phyloP scores from a whole-genome alignment of 768 basidiomycete genomes.

The Dacryopinax spathularia region DNA sequence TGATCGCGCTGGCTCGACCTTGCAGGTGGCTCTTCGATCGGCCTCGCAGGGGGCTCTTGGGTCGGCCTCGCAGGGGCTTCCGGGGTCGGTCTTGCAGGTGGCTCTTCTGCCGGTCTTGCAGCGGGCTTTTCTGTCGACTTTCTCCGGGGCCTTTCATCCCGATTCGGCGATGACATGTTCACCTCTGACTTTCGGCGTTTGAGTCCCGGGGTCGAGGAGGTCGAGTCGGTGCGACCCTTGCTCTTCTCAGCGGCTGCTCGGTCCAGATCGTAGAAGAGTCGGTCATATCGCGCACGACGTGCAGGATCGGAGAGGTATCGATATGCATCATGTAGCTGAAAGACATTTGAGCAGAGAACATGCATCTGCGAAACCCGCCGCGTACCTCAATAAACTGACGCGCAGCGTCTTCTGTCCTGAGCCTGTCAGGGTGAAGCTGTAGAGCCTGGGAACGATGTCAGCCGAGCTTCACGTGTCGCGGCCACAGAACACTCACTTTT shows the following conservation, averaged over 20 bases:
- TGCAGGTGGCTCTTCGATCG: not conserved
- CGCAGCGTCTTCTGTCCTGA: constrained; percentile 35
- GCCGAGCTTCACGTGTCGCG: not conserved
- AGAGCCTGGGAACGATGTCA: not conserved
- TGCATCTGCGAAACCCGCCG: no score
- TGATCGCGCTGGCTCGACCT: no score
- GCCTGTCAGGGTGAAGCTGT: not conserved
- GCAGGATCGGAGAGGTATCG: constrained; percentile 35
- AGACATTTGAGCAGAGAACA: constrained; percentile 2
- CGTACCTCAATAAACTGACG: constrained; percentile 46
- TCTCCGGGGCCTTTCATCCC: not conserved
- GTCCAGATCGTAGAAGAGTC: constrained; percentile 6
- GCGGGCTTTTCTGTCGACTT: not conserved
- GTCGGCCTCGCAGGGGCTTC: no score
- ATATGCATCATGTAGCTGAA: constrained; percentile 44
- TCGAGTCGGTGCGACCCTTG: no score
- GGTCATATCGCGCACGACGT: constrained; percentile 7
- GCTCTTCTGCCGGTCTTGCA: not conserved
- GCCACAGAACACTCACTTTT: not conserved
- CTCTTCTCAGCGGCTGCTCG: constrained; percentile 7
- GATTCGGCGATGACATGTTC: not conserved
- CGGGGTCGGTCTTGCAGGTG: no score
- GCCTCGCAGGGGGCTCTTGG: not conserved
- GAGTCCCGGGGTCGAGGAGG: not conserved
- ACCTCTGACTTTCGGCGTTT: not conserved